Percentiles rank a stretch among this genome's conserved stretches.
Conservation (phyloP, 2,329 filamentous ascomycete genomes). For the Didymella segeticola region DNA sequence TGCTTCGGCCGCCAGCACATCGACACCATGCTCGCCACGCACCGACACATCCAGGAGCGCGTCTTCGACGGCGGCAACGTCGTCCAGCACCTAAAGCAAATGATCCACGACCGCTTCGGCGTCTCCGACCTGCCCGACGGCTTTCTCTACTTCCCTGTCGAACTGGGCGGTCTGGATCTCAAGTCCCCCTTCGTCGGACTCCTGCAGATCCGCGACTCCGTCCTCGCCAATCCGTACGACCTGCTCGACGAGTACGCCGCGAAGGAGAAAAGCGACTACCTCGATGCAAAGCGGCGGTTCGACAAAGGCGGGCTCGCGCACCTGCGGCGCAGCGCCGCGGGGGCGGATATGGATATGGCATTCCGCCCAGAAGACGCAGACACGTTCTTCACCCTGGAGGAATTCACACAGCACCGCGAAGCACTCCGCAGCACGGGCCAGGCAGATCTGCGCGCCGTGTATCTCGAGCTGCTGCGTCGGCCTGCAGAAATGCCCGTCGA, state of each 20-base stretch:
- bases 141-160: slow-evolving; percentile 61
- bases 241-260: slow-evolving; percentile 52
- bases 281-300: slow-evolving; percentile 38
- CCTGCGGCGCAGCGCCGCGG: slow-evolving; percentile 3
- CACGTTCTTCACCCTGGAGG: slow-evolving; percentile 38
- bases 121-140: slow-evolving; percentile 57
- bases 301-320: slow-evolving; percentile 26
- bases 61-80: slow-evolving; percentile 52
- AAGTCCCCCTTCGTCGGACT: slow-evolving; percentile 59
- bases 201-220: slow-evolving; percentile 51
- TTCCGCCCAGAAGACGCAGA: slow-evolving; percentile 25
- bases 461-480: slow-evolving; percentile 27
- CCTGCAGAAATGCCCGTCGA: slow-evolving; percentile 31
- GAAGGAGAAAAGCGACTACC: slow-evolving; percentile 48
- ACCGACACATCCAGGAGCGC: slow-evolving; percentile 57
- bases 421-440: slow-evolving; percentile 9
- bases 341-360: too few relatives aligned
- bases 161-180: slow-evolving; percentile 59
- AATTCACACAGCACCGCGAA: slow-evolving; percentile 35
- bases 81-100: slow-evolving; percentile 51
- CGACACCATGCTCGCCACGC: slow-evolving; percentile 59
- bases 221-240: slow-evolving; percentile 46
- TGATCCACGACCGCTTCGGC: slow-evolving; percentile 61
- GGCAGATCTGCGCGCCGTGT: slow-evolving; percentile 25
- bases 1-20: slow-evolving; percentile 62